phyloP scores from a whole-genome alignment of 768 basidiomycete species.

The Cytidiella melzeri region DNA sequence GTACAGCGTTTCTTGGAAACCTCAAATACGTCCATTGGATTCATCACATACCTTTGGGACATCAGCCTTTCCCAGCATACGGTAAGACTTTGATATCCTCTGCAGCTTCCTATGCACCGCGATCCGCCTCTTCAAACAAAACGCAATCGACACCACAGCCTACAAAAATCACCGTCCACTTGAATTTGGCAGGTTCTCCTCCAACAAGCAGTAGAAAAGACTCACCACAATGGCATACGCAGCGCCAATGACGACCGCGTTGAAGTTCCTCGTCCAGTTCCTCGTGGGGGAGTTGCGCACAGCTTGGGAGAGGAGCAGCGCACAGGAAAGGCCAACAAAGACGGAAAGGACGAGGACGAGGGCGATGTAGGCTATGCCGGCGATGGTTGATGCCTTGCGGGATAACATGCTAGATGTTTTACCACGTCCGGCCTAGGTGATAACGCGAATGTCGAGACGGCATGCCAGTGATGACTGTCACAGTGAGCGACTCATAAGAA shows the following conservation, averaged over 20 bases:
- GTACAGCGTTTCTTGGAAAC: no score
- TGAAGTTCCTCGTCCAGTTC: slow-evolving; percentile 57
- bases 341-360: slow-evolving; percentile 25
- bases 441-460: no score
- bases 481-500: no score
- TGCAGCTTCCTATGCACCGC: slow-evolving; percentile 59
- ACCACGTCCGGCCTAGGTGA: no score
- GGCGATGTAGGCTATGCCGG: slow-evolving; percentile 44
- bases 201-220: slow-evolving; percentile 4
- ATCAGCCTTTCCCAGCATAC: slow-evolving; percentile 45
- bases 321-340: slow-evolving; percentile 56
- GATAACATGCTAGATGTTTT: no score
- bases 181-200: no score
- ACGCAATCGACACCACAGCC: slow-evolving; percentile 52
- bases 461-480: no score
- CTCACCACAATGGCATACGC: slow-evolving; percentile 66
- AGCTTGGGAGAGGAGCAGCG: slow-evolving; percentile 64
- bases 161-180: slow-evolving; percentile 9
- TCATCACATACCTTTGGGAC: slow-evolving; percentile 54
- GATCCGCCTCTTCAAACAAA: slow-evolving; percentile 65
- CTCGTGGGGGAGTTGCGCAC: slow-evolving; percentile 53
- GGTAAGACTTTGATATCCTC: slow-evolving; percentile 58
- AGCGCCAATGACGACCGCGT: slow-evolving; percentile 62
- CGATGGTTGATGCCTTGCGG: slow-evolving; percentile 43
- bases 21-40: not conserved